Evolutionary conservation across 1,139 yeast genomes (phyloP).

Genomic region (Ogataea hybrid): DNA sequence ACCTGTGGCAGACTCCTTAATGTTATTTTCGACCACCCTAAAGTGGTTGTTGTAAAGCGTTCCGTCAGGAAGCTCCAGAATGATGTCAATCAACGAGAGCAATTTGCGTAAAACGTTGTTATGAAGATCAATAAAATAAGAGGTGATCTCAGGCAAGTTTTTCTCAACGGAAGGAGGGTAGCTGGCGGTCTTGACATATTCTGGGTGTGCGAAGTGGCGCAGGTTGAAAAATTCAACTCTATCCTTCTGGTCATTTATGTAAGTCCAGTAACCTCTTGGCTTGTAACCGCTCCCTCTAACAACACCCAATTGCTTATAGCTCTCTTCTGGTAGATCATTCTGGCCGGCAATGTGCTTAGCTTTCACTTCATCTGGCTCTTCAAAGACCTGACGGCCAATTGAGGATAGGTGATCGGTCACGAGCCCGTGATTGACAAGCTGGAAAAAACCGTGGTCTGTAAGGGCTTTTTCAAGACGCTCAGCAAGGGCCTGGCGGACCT

Average conservation of each 20-base stretch:
- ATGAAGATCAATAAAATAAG: constrained; percentile 39
- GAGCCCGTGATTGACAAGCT: constrained; percentile 39
- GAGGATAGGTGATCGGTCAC: constrained; percentile 32
- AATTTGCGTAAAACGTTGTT: constrained; percentile 36
- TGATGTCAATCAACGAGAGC: constrained; percentile 39
- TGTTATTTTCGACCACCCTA: constrained; percentile 30
- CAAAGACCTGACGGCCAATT: constrained; percentile 35
- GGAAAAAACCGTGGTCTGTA: constrained; percentile 46
- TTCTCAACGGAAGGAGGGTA: constrained; percentile 40
- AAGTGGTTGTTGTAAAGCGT: constrained; percentile 37
- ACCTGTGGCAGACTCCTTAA: constrained; percentile 37
- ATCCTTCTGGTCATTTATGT: constrained; percentile 42
- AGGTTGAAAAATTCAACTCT: constrained; percentile 43
- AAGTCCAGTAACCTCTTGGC: constrained; percentile 45
- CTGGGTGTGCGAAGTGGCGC: constrained; percentile 36
- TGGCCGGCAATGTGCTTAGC: constrained; percentile 41
- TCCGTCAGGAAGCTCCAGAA: constrained; percentile 44
- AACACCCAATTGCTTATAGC: constrained; percentile 36
- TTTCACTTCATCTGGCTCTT: constrained; percentile 43
- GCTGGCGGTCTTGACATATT: constrained; percentile 28
- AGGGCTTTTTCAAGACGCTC: constrained; percentile 36
- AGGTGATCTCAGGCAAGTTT: constrained; percentile 38
- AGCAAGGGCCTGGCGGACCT: constrained; percentile 34
- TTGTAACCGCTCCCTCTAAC: constrained; percentile 48
- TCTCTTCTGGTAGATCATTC: constrained; percentile 27